phyloP scores from a whole-genome alignment of 371 early-diverging fungal genomes.

The Capniomyces stellatus region DNA sequence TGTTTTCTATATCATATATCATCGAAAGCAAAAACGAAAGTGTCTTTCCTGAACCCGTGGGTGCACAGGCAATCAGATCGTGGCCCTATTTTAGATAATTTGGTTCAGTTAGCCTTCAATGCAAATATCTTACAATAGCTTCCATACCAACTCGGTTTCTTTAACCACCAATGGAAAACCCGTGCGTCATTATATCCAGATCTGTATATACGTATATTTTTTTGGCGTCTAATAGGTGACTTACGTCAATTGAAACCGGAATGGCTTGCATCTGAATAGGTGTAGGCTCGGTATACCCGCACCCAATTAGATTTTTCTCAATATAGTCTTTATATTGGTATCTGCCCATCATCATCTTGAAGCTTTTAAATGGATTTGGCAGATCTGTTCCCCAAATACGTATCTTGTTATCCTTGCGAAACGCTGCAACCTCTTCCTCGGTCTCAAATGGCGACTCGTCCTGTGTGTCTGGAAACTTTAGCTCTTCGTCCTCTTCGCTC shows the following conservation, averaged over 20 bases:
- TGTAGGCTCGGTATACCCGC: slow-evolving; percentile 72
- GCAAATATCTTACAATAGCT: no score
- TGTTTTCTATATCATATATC: slow-evolving; percentile 55
- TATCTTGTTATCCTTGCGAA: slow-evolving; percentile 57
- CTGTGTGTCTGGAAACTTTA: no score
- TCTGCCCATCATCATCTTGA: slow-evolving; percentile 50
- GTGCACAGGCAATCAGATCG: slow-evolving; percentile 49
- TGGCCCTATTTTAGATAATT: slow-evolving; percentile 17
- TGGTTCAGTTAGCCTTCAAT: no score
- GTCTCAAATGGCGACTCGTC: slow-evolving; percentile 21
- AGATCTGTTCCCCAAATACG: slow-evolving; percentile 70
- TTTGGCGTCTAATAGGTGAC: no score
- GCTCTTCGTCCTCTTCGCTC: neutral
- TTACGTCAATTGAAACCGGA: slow-evolving; percentile 37
- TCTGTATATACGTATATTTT: no score
- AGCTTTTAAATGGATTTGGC: slow-evolving; percentile 64
- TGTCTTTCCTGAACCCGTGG: slow-evolving; percentile 95
- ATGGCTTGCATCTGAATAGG: slow-evolving; percentile 71
- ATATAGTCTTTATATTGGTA: slow-evolving; percentile 50
- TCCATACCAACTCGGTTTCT: no score
- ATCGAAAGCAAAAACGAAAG: slow-evolving; percentile 89
- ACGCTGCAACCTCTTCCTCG: slow-evolving; percentile 19
- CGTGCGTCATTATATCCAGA: no score
- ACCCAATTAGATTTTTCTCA: slow-evolving; percentile 36
- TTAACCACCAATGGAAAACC: no score